A percentile compares a stretch with the other conserved stretches of the same genome.
These are phyloP conservation scores for Tolypocladium pustulatum DNA, from an alignment of 2,329 filamentous ascomycete species.

Conservation along the genomic window DNA sequence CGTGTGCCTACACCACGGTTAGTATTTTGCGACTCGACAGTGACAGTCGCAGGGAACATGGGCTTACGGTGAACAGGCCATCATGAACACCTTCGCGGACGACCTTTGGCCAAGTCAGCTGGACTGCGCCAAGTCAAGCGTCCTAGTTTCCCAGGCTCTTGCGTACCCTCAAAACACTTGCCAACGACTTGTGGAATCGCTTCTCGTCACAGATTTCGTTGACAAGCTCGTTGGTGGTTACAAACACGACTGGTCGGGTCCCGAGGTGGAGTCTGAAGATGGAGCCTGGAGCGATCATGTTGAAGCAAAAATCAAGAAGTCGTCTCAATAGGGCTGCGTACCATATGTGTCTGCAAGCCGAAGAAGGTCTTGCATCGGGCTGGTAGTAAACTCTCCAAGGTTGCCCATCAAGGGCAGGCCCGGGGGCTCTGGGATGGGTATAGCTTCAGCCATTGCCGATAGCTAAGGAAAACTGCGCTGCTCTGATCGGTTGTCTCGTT, in stretches of 20 bases:
- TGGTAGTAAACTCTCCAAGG: slow-evolving; percentile 48
- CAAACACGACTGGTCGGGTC: slow-evolving; percentile 35
- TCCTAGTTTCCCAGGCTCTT: not conserved
- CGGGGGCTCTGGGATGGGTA: slow-evolving; percentile 51
- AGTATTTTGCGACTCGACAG: not conserved
- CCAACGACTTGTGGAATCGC: slow-evolving; percentile 50
- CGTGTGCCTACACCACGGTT: slow-evolving; percentile 23
- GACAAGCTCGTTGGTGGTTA: slow-evolving; percentile 43
- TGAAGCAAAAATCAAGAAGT: not conserved
- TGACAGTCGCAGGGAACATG: not conserved
- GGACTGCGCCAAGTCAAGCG: not conserved
- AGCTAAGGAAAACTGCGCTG: not conserved
- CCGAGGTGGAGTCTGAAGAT: slow-evolving; percentile 47
- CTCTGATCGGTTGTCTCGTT: not conserved
- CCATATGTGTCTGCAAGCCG: slow-evolving; percentile 56
- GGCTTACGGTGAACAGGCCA: slow-evolving; percentile 53
- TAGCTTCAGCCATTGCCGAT: slow-evolving; percentile 20
- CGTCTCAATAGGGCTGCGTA: too few species aligned
- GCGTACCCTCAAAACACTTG: slow-evolving; percentile 31
- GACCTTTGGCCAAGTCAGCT: slow-evolving; percentile 19
- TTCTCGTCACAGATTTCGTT: slow-evolving; percentile 57
- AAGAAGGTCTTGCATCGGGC: slow-evolving; percentile 43
- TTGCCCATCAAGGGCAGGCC: slow-evolving; percentile 59
- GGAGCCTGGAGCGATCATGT: slow-evolving; percentile 30
- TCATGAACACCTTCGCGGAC: slow-evolving; percentile 51